Base-by-base conservation (phyloP, 345 rosid species). In the Odontarrhena argentea region DNA sequence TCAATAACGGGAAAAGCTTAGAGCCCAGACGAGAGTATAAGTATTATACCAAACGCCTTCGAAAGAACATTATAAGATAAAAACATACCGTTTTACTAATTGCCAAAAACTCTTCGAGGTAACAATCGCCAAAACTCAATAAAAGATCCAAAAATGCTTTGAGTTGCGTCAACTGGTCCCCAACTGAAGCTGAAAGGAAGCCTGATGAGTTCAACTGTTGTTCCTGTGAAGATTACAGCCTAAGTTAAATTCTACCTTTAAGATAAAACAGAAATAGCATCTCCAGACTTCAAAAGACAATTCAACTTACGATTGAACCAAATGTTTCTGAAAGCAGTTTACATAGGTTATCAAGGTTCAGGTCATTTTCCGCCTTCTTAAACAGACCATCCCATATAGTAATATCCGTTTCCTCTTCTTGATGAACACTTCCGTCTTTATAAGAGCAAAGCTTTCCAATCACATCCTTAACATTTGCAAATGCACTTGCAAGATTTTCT, bases 361-460 rank as follows among this genome's bases (percentile, higher is more conserved):
- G 64, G 76, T 78, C 82, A 55, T 60, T 76, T 43, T 72, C 69
- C 56, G 73, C 68, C 71, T 81, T 78, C 68, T 78, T 77, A 66
- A 85, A 87, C 60, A 84, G 62, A 75, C 64, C 45, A 73, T 81
- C 88, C 96, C 97, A 94, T 7, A 77, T 78, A 36, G 92, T 81
- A 59, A 94, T 70, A 49, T 69, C 80, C 69, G 58, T 75, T 44
- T 44, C 49, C 36, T 69, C 74, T 46, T 78, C 87, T 72, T 81
- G 82, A 37, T 82, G 60, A 54, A 56, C 56, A 68, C 60, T 43
- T 65, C 30, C 45, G n/a, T 50, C 78, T 65, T 71, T 62, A 62
- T 57, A 48, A 60, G 74, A 77, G 42, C 79, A 65, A 60, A 84
- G 76, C 55, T 75, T 85, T 71, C 60, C 80, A 72, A 86, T 28